Evolutionary conservation across 2,329 filamentous ascomycete genomes (phyloP).

Genomic region (Bimuria novae-zelandiae): DNA sequence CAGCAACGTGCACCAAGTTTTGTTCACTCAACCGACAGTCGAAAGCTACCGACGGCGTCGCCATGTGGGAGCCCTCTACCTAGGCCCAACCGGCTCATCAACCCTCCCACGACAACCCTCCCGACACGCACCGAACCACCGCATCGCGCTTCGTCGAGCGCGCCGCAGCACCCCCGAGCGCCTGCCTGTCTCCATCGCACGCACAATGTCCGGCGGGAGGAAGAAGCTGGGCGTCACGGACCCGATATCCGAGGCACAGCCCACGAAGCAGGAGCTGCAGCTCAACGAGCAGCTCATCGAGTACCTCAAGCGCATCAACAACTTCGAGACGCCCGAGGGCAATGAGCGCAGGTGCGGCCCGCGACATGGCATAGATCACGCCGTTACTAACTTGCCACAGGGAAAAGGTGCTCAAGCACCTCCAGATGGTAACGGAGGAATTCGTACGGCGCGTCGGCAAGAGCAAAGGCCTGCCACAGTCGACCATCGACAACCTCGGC

Average conservation of each 20-base stretch:
- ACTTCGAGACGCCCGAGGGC: constrained; percentile 83
- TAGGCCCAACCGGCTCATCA: constrained; percentile 11
- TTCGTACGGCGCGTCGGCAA: constrained; percentile 83
- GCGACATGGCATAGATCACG: not conserved
- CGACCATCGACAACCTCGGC: constrained; percentile 79
- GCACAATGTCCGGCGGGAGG: constrained; percentile 38
- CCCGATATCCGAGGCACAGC: constrained; percentile 77
- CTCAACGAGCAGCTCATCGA: constrained; percentile 79
- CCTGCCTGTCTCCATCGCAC: constrained; percentile 14
- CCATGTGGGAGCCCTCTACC: constrained; percentile 37
- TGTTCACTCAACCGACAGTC: constrained; percentile 21
- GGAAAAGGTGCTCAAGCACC: constrained; percentile 71
- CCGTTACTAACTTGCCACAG: constrained; percentile 51
- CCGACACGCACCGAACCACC: constrained; percentile 6
- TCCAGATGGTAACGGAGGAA: constrained; percentile 80
- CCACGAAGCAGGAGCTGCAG: constrained; percentile 75
- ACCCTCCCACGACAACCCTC: constrained; percentile 20
- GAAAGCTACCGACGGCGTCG: constrained; percentile 28
- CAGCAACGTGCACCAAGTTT: constrained; percentile 12
- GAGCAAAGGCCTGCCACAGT: constrained; percentile 73
- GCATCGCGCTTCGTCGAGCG: constrained; percentile 10
- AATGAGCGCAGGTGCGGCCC: constrained; percentile 73
- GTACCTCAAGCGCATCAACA: constrained; percentile 84
- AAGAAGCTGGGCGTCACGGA: constrained; percentile 71
- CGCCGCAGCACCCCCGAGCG: constrained; percentile 28